A percentile compares a stretch with the other conserved stretches of the same genome.
phyloP scores from a whole-genome alignment of 192 early-diverging fungal genomes.

The Spizellomyces punctatus region DNA sequence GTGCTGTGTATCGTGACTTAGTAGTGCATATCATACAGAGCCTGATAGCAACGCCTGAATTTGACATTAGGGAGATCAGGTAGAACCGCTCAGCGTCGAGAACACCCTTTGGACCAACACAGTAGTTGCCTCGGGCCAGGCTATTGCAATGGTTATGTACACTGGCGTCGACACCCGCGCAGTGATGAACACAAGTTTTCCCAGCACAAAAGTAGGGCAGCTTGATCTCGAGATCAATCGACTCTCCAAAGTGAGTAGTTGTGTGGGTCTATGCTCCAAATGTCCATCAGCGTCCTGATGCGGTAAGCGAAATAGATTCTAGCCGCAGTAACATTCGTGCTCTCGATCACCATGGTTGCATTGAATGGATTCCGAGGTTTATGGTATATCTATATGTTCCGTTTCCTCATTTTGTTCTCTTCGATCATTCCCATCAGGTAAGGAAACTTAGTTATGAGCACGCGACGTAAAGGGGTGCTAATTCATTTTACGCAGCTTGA shows the following conservation, averaged over 20 bases:
- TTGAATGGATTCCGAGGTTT: slow-evolving; percentile 85
- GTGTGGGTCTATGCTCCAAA: neutral
- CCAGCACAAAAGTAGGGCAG: slow-evolving; percentile 87
- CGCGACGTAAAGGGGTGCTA: neutral
- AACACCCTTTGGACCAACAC: slow-evolving; percentile 97
- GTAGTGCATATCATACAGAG: neutral
- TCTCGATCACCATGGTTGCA: slow-evolving; percentile 86
- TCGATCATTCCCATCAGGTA: slow-evolving; percentile 93
- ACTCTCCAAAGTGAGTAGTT: slow-evolving; percentile 72
- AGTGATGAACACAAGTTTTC: slow-evolving; percentile 94
- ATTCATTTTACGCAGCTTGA: slow-evolving; percentile 52
- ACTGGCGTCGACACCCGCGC: slow-evolving; percentile 93
- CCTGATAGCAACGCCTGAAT: too few species aligned
- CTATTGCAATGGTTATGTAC: slow-evolving; percentile 84
- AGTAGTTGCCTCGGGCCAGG: slow-evolving; percentile 87
- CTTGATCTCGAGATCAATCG: slow-evolving; percentile 90
- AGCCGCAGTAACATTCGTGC: slow-evolving; percentile 76
- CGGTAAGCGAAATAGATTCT: slow-evolving; percentile 61
- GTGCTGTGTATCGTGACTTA: neutral
- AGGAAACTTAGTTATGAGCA: neutral
- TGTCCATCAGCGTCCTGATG: neutral
- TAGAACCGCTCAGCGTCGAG: slow-evolving; percentile 78
- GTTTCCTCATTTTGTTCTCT: slow-evolving; percentile 94
- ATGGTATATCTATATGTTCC: slow-evolving; percentile 90
- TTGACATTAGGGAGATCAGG: slow-evolving; percentile 24